These are phyloP conservation scores for Gracilariopsis chorda DNA, from an alignment of 23 red algal genomes.

Conservation along the genomic window DNA sequence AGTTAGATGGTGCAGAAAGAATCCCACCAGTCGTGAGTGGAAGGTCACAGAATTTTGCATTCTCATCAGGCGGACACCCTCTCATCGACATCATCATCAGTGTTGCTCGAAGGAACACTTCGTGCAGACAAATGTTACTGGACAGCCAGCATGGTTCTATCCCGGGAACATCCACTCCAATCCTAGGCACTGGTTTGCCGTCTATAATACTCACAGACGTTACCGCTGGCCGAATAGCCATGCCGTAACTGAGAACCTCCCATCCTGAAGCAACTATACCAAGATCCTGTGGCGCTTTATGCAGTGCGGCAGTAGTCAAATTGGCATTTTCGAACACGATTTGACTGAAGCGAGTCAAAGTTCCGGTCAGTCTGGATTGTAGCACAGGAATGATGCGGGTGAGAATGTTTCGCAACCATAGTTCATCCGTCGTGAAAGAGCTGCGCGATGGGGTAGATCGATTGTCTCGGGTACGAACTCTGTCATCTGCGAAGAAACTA, in stretches of 20 bases:
- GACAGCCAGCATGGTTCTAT: neutral
- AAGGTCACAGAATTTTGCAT: slow-evolving; percentile 2
- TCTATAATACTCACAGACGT: neutral
- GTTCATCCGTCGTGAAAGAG: neutral
- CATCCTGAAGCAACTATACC: neutral
- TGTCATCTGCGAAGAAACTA: neutral
- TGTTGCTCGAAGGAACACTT: neutral
- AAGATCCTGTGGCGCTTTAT: neutral
- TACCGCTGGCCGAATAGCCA: neutral
- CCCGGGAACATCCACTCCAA: too few species aligned
- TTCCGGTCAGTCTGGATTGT: neutral
- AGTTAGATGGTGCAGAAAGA: neutral
- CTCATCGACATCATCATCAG: neutral
- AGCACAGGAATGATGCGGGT: neutral
- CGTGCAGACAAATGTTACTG: slow-evolving; percentile 15
- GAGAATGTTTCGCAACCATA: neutral
- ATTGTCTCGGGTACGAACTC: neutral
- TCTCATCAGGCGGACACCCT: neutral
- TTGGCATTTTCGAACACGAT: neutral
- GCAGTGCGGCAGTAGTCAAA: neutral
- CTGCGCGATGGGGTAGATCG: neutral
- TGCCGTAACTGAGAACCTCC: neutral
- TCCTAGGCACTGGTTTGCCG: neutral
- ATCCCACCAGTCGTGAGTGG: neutral
- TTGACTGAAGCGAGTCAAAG: slow-evolving; percentile 1